A percentile compares a stretch with the other conserved stretches of the same genome.
phyloP scores from a whole-genome alignment of 1,139 yeast species.

The Saccharomyces hybrid region DNA sequence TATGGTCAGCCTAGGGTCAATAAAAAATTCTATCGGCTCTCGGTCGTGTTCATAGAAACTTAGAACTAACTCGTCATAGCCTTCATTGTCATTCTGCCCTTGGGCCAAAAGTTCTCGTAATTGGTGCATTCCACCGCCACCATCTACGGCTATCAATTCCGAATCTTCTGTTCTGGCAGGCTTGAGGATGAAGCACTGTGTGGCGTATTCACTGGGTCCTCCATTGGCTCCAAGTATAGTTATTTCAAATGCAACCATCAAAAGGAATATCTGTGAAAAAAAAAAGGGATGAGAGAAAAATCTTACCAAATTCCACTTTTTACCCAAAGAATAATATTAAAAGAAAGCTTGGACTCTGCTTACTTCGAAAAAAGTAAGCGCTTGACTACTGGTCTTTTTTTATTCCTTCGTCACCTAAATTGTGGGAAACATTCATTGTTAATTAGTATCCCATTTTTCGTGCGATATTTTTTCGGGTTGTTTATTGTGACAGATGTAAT shows the following conservation, averaged over 20 bases:
- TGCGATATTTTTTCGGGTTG: neutral
- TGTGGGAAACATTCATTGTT: neutral
- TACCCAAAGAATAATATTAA: neutral
- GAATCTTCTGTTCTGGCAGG: constrained; percentile 38
- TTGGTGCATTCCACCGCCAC: constrained; percentile 65
- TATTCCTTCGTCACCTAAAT: neutral
- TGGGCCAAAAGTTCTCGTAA: constrained; percentile 1
- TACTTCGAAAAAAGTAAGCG: neutral
- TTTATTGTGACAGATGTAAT: neutral
- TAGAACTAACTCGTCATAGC: neutral
- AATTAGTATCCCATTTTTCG: constrained; percentile 1
- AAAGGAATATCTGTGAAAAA: neutral
- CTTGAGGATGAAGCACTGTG: constrained; percentile 60
- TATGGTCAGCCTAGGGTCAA: constrained; percentile 7
- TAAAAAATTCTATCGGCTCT: constrained; percentile 12
- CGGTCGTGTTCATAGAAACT: constrained; percentile 15
- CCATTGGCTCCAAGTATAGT: constrained; percentile 70
- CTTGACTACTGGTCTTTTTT: neutral
- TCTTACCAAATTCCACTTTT: neutral
- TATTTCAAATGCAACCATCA: constrained; percentile 35
- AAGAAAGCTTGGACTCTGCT: neutral
- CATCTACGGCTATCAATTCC: constrained; percentile 59
- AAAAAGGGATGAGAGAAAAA: neutral
- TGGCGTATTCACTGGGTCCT: constrained; percentile 65
- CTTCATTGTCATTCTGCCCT: neutral